Conservation (phyloP, 2,329 filamentous ascomycete species). For the Colletotrichum sidae region DNA sequence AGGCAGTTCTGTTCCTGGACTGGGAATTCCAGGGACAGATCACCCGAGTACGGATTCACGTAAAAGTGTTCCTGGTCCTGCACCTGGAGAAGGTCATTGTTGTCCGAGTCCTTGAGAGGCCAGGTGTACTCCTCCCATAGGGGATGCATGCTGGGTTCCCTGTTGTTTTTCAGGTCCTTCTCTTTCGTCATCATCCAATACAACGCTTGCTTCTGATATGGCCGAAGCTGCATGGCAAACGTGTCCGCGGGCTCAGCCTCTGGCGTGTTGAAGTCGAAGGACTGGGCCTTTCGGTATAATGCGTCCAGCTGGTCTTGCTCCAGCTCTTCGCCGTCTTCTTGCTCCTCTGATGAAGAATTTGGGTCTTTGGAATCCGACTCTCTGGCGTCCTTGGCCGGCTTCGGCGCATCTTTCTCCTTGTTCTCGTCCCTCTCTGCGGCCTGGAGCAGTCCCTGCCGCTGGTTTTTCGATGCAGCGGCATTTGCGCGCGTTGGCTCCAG, state of each 20-base stretch:
- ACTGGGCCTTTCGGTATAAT: slow-evolving; percentile 94
- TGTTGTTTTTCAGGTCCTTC: slow-evolving; percentile 77
- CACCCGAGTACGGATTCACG: slow-evolving; percentile 96
- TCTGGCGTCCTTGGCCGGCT: slow-evolving; percentile 40
- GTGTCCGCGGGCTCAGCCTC: slow-evolving; percentile 84
- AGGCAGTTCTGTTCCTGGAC: slow-evolving; percentile 94
- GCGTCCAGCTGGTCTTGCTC: slow-evolving; percentile 96
- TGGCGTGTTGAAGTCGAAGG: slow-evolving; percentile 94
- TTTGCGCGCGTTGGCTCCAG: slow-evolving; percentile 82
- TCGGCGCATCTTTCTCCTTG: slow-evolving; percentile 67
- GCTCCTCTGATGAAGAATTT: slow-evolving; percentile 68
- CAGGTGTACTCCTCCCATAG: slow-evolving; percentile 96
- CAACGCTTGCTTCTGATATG: slow-evolving; percentile 94
- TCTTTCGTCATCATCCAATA: slow-evolving; percentile 98
- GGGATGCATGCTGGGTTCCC: slow-evolving; percentile 90
- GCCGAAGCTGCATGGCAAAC: slow-evolving; percentile 85
- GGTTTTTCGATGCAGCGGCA: slow-evolving; percentile 78
- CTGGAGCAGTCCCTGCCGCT: slow-evolving; percentile 84
- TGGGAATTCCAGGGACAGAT: slow-evolving; percentile 91
- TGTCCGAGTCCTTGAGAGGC: slow-evolving; percentile 89
- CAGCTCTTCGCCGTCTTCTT: slow-evolving; percentile 91
- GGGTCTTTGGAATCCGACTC: slow-evolving; percentile 51
- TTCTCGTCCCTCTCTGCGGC: slow-evolving; percentile 92
- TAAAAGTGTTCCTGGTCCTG: slow-evolving; percentile 82
- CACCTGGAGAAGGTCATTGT: slow-evolving; percentile 76